Percentiles rank a stretch among this genome's conserved stretches.
Conservation (phyloP, 305 asterid species). For the Plantago lanceolata region DNA sequence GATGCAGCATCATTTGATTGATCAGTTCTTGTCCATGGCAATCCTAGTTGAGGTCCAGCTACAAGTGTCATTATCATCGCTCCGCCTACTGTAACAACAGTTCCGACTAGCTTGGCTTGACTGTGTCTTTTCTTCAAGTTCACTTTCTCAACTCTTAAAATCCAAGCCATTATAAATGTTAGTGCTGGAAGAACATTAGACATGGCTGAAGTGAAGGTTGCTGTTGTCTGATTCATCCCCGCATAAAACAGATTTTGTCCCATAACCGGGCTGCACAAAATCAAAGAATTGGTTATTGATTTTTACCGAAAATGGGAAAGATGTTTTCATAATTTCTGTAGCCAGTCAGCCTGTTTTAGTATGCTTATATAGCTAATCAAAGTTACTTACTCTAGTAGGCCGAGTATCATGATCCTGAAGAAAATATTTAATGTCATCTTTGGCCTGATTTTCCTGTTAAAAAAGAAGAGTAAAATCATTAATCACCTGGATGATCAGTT, state of each 20-base stretch:
- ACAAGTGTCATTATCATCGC: constrained; percentile 40
- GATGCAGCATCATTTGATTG: too few relatives aligned
- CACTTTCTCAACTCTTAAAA: constrained; percentile 41
- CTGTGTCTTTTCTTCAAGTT: constrained; percentile 30
- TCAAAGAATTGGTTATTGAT: too few relatives aligned
- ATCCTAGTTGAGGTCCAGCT: constrained; percentile 26
- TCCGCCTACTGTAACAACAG: constrained; percentile 34
- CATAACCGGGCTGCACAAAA: neutral
- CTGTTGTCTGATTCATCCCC: constrained; percentile 56
- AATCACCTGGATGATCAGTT: too few relatives aligned
- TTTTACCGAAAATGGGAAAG: too few relatives aligned
- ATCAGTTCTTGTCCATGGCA: constrained; percentile 36
- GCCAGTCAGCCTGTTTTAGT: too few relatives aligned
- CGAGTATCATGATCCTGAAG: constrained; percentile 31
- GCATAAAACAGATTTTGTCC: constrained; percentile 4
- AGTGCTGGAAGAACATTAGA: constrained; percentile 52
- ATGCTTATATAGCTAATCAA: too few relatives aligned
- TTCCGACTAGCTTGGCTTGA: constrained; percentile 36
- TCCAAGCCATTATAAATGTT: constrained; percentile 50
- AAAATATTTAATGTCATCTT: constrained; percentile 29
- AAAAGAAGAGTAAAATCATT: neutral
- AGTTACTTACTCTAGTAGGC: constrained; percentile 32
- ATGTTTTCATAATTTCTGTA: too few relatives aligned
- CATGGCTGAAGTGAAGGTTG: constrained; percentile 61
- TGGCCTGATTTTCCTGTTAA: constrained; percentile 33